Conservation (phyloP, 345 rosid genomes). For the Brassica incana region DNA sequence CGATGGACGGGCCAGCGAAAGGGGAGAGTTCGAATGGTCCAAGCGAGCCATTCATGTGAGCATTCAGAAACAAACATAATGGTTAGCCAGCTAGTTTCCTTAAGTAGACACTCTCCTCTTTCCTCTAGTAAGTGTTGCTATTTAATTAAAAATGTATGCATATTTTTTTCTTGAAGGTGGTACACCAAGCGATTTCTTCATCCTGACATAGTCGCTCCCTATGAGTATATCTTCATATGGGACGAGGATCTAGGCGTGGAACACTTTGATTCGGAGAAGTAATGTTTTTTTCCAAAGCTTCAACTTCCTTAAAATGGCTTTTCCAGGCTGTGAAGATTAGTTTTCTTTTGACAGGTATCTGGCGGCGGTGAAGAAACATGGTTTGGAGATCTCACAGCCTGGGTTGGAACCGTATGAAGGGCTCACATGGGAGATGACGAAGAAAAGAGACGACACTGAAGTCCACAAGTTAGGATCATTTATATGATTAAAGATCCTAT, state of each 20-base stretch:
- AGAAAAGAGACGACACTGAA: constrained; percentile 70
- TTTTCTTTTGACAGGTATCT: no score
- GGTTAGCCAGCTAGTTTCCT: constrained; percentile 50
- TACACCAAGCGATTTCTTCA: constrained; percentile 93
- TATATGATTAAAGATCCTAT: neutral
- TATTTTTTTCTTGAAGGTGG: constrained; percentile 63
- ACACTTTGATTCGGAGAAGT: no score
- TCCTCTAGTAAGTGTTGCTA: constrained; percentile 7
- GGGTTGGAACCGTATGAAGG: constrained; percentile 78
- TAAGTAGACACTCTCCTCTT: neutral
- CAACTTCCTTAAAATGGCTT: no score
- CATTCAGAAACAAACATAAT: constrained; percentile 78
- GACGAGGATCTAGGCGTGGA: no score
- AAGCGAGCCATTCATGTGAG: constrained; percentile 88
- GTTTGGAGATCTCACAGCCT: constrained; percentile 60
- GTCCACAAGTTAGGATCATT: constrained; percentile 73
- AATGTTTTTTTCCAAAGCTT: no score
- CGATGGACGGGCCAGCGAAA: constrained; percentile 75
- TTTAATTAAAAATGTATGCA: constrained; percentile 9
- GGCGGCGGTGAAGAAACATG: no score
- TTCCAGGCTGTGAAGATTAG: no score
- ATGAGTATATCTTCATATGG: constrained; percentile 57
- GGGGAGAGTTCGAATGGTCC: constrained; percentile 97
- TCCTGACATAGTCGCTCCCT: constrained; percentile 80
- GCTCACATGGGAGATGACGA: constrained; percentile 95